phyloP scores from a whole-genome alignment of 768 basidiomycete species.

The Mycena filopes region DNA sequence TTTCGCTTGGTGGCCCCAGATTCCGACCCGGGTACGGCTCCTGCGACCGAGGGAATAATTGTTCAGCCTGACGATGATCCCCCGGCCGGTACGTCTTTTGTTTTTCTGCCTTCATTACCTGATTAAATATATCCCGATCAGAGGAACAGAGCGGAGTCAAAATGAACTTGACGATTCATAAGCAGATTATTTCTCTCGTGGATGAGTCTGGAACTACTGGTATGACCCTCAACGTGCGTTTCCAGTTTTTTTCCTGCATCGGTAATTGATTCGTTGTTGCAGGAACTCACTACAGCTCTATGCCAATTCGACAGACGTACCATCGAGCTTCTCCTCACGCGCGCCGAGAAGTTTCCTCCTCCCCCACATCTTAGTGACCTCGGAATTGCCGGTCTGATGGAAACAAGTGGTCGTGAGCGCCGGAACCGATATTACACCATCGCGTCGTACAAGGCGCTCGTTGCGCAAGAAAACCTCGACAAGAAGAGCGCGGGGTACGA shows the following conservation, averaged over 20 bases:
- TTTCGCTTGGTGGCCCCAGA: constrained; percentile 70
- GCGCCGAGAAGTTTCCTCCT: constrained; percentile 70
- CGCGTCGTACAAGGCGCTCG: constrained; percentile 70
- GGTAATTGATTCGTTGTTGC: background rate
- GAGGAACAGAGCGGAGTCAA: constrained; percentile 57
- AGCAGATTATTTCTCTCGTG: constrained; percentile 81
- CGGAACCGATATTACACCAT: constrained; percentile 87
- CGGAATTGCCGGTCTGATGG: constrained; percentile 76
- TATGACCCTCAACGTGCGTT: constrained; percentile 74
- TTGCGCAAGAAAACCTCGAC: constrained; percentile 74
- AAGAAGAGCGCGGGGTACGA: constrained; percentile 56
- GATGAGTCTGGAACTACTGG: constrained; percentile 75
- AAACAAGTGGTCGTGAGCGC: constrained; percentile 86
- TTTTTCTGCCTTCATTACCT: background rate
- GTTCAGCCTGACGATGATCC: constrained; percentile 49
- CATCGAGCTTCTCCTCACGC: constrained; percentile 81
- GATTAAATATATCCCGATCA: constrained; percentile 21
- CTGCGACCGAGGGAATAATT: constrained; percentile 46
- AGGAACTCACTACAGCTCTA: constrained; percentile 74
- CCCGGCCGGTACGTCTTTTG: constrained; percentile 41
- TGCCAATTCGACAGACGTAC: constrained; percentile 83
- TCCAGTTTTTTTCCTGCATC: constrained; percentile 11
- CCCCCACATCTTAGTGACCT: constrained; percentile 81
- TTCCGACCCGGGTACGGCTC: constrained; percentile 39
- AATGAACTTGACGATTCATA: constrained; percentile 76